Base-by-base conservation (phyloP, 2,329 filamentous ascomycete species). In the Apiospora aurea region DNA sequence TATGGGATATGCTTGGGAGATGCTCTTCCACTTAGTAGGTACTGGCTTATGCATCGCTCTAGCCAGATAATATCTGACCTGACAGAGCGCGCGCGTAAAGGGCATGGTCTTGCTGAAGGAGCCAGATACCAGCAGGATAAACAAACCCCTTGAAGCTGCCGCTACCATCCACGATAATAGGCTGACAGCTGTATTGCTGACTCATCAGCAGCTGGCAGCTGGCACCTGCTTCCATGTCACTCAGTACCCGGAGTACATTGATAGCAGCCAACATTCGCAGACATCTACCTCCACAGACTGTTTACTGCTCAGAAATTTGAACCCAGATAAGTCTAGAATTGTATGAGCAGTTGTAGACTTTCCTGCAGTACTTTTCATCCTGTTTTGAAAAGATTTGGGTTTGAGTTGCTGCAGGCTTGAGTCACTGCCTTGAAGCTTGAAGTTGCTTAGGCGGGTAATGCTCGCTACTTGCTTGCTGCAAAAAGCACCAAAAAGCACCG, bases 401-500 rank as follows among this genome's bases (percentile, higher is more conserved):
- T 13, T 2, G 57, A 64, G 34, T 64, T 24, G 29, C 29, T 10
- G 21, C 21, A 11, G 7, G 57, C 21, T 61, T 38, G 57, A 64
- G 57, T 64, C 18, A 41, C 34, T 38, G 34, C 34, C 34, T 64
- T 18, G 21, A 49, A 11, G 5, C 34, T 21, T 24, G 21, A 16
- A 24, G 14, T 26, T 41, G 57, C 34, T 41, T 38, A 69, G 67
- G 26, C 67, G 67, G 67, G 44, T 69, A 69, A 69, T 69, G 38
- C 67, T 69, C 67, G 67, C 67, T 69, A 69, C 57, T 64, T 64
- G 34, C 34, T 64, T 64, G 34, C 34, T 64, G 57, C 57, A 61
- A 38, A 38, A 61, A 61, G 53, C 53, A 61, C 53, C 53, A 41
- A 64, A 64, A 64, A 49, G 67, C 67, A 46, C 67, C 67, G 38